Evolutionary conservation across 257 asterid species (phyloP).

Genomic region (Solanum medicagineum): DNA sequence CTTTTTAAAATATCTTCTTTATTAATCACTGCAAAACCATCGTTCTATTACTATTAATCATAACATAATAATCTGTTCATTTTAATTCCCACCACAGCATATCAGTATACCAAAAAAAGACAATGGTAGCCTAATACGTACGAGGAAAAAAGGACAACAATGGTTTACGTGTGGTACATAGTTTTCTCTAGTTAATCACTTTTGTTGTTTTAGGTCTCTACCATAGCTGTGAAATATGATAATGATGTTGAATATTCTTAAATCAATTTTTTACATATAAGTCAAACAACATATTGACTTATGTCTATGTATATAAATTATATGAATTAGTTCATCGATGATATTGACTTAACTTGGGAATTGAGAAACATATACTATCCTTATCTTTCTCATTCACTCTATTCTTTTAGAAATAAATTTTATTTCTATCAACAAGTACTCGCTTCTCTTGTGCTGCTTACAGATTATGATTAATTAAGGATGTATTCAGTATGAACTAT

Average conservation of each 20-base stretch:
- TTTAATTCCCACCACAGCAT: neutral
- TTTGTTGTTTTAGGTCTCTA: neutral
- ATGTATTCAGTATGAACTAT: neutral
- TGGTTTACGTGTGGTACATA: neutral
- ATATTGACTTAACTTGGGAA: neutral
- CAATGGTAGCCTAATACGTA: neutral
- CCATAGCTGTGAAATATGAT: neutral
- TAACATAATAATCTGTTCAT: neutral
- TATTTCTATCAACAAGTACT: neutral
- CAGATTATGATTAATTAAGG: neutral
- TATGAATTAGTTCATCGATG: neutral
- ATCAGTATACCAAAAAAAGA: neutral
- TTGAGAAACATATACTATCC: neutral
- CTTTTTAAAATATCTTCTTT: neutral
- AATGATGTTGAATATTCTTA: neutral
- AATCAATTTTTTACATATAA: neutral
- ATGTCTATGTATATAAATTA: neutral
- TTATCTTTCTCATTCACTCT: neutral
- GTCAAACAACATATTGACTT: neutral
- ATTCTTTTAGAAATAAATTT: neutral
- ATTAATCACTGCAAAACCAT: neutral
- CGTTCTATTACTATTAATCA: neutral
- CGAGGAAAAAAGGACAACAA: neutral
- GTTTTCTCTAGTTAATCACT: neutral
- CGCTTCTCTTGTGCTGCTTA: neutral